Conservation (phyloP, 2,329 filamentous ascomycete genomes). For the Colletotrichum sp. region DNA sequence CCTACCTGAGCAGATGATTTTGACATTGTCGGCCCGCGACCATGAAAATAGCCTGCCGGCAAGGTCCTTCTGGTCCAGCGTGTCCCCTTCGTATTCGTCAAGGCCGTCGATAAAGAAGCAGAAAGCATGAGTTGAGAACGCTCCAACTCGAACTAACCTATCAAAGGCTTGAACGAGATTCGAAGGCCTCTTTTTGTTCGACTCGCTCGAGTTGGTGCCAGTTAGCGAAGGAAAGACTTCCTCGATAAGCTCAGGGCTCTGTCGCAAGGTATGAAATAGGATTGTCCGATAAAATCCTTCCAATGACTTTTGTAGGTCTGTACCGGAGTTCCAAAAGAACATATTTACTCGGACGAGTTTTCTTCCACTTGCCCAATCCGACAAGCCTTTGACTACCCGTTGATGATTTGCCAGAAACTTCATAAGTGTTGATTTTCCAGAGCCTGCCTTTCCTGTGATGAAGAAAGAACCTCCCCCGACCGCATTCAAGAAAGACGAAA, state of each 20-base stretch:
- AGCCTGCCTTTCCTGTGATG: neutral
- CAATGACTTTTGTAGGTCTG: fast-evolving
- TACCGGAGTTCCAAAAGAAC: neutral
- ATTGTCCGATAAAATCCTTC: neutral
- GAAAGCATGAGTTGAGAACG: neutral
- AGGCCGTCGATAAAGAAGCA: neutral
- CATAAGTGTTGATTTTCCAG: neutral
- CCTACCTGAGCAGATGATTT: neutral
- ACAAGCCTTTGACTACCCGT: fast-evolving
- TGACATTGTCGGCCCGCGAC: neutral
- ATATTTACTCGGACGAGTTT: fast-evolving
- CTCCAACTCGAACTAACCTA: fast-evolving
- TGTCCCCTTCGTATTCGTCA: neutral
- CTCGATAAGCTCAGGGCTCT: neutral
- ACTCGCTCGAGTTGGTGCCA: fast-evolving
- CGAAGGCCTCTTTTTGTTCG: fast-evolving
- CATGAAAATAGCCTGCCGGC: neutral
- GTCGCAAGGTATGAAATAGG: fast-evolving
- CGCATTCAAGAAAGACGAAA: neutral
- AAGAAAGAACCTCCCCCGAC: fast-evolving
- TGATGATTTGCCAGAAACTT: neutral
- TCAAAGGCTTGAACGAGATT: neutral
- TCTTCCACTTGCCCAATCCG: fast-evolving
- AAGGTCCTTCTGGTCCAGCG: neutral
- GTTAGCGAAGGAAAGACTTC: fast-evolving